These are phyloP conservation scores for Pichia sp. DNA, from an alignment of 1,139 yeast genomes.

Conservation along the genomic window DNA sequence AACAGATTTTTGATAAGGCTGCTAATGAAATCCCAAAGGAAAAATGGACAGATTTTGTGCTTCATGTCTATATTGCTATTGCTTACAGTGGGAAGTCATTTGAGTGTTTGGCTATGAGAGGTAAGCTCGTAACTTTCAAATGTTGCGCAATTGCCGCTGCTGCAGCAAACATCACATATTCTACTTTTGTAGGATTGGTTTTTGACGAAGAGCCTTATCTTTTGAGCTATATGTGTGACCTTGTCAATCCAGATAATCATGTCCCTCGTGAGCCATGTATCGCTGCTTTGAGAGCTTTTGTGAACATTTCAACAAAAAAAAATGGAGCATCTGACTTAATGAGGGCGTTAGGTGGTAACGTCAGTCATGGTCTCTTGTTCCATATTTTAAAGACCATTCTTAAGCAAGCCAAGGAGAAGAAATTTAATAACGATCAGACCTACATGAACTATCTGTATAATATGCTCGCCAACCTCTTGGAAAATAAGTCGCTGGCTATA, in stretches of 20 bases:
- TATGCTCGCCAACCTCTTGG: slow-evolving; percentile 51
- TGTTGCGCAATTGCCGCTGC: slow-evolving; percentile 57
- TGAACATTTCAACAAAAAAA: slow-evolving; percentile 61
- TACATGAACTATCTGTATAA: slow-evolving; percentile 51
- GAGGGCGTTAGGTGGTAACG: slow-evolving; percentile 83
- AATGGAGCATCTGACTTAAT: slow-evolving; percentile 74
- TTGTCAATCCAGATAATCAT: slow-evolving; percentile 51
- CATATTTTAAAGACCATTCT: slow-evolving; percentile 61
- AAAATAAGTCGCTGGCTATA: slow-evolving; percentile 42
- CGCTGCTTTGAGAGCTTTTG: slow-evolving; percentile 62
- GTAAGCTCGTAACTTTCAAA: slow-evolving; percentile 54
- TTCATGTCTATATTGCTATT: slow-evolving; percentile 61
- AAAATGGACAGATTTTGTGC: slow-evolving; percentile 56
- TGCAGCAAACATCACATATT: slow-evolving; percentile 43
- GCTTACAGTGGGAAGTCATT: slow-evolving; percentile 53
- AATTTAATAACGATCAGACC: slow-evolving; percentile 35
- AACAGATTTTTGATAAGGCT: slow-evolving; percentile 61
- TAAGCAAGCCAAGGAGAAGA: slow-evolving; percentile 36
- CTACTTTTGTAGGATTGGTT: slow-evolving; percentile 54
- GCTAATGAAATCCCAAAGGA: slow-evolving; percentile 52
- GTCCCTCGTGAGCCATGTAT: slow-evolving; percentile 47
- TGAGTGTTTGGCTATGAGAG: slow-evolving; percentile 50
- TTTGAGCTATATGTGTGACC: slow-evolving; percentile 61
- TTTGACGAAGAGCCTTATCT: slow-evolving; percentile 74
- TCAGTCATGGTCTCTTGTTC: slow-evolving; percentile 76